phyloP scores from a whole-genome alignment of 805 yeast genomes.

The Soucietia sequanensis region DNA sequence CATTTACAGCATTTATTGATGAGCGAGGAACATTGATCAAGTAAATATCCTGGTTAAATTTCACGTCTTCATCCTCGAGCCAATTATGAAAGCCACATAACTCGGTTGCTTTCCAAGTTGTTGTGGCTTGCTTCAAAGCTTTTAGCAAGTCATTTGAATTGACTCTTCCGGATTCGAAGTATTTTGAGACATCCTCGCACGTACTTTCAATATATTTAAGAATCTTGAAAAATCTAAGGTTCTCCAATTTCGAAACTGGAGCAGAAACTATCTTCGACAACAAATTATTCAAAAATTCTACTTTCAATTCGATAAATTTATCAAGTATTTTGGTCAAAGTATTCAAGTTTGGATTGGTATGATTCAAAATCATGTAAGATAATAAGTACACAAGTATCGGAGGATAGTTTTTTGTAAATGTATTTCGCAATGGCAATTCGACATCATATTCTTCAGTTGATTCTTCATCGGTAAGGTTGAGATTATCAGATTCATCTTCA shows the following conservation, averaged over 20 bases:
- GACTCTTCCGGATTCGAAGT: conserved; percentile 14
- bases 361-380: conserved; percentile 29
- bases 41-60: conserved; percentile 10
- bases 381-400: conserved; percentile 32
- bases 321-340: conserved; percentile 19
- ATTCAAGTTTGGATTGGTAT: conserved; percentile 11
- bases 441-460: not conserved
- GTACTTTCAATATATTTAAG: conserved; percentile 37
- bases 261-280: conserved; percentile 6
- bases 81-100: conserved; percentile 33
- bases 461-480: conserved; percentile 5
- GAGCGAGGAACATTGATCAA: conserved; percentile 1
- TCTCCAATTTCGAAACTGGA: conserved; percentile 3
- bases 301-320: conserved; percentile 24
- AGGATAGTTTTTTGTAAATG: conserved; percentile 3
- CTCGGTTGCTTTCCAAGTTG: conserved; percentile 25
- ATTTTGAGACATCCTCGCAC: conserved; percentile 20
- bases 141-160: conserved; percentile 11
- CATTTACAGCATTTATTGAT: not conserved
- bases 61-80: conserved; percentile 20
- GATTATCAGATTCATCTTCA: conserved; percentile 13
- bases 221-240: conserved; percentile 25
- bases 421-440: not conserved
- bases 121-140: conserved; percentile 11
- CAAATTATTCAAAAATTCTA: conserved; percentile 13